Evolutionary conservation across 192 early-diverging fungal species (phyloP).

Genomic region (Linnemannia hyalina): DNA sequence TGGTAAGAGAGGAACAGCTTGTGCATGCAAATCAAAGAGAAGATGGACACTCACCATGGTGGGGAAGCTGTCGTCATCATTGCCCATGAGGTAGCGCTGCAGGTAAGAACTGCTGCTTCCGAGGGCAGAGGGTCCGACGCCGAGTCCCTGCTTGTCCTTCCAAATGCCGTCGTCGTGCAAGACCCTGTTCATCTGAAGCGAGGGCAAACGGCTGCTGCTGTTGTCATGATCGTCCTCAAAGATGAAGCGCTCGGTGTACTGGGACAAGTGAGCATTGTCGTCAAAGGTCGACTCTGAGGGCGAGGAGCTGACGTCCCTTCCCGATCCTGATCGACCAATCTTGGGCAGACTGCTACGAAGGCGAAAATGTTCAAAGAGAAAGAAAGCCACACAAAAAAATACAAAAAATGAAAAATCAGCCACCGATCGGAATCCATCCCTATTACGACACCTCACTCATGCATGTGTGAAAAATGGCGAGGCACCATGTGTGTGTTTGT

Average conservation of each 20-base stretch:
- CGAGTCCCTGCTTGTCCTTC: slow-evolving; percentile 49
- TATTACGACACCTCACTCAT: slow-evolving; percentile 2
- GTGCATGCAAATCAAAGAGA: not conserved
- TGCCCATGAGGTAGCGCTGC: slow-evolving; percentile 57
- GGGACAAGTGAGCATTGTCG: slow-evolving; percentile 54
- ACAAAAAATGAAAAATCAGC: slow-evolving; percentile 6
- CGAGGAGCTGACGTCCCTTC: slow-evolving; percentile 32
- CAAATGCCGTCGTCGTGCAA: slow-evolving; percentile 50
- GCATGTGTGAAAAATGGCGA: not conserved
- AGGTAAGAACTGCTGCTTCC: slow-evolving; percentile 51
- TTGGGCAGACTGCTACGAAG: slow-evolving; percentile 41
- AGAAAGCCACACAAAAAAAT: slow-evolving; percentile 12
- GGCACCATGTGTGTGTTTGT: not conserved
- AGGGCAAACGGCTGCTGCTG: slow-evolving; percentile 15
- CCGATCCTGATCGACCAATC: slow-evolving; percentile 35
- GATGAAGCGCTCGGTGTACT: slow-evolving; percentile 62
- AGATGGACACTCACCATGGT: slow-evolving; percentile 51
- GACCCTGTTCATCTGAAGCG: slow-evolving; percentile 52
- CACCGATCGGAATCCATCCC: not conserved
- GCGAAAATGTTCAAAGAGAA: not conserved
- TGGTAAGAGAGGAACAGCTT: not conserved
- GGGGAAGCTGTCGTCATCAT: slow-evolving; percentile 61
- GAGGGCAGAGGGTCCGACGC: slow-evolving; percentile 25
- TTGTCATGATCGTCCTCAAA: slow-evolving; percentile 62
- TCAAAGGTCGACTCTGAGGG: slow-evolving; percentile 40